Conservation (phyloP, 106 monocot species). For the Dioscorea alata region DNA sequence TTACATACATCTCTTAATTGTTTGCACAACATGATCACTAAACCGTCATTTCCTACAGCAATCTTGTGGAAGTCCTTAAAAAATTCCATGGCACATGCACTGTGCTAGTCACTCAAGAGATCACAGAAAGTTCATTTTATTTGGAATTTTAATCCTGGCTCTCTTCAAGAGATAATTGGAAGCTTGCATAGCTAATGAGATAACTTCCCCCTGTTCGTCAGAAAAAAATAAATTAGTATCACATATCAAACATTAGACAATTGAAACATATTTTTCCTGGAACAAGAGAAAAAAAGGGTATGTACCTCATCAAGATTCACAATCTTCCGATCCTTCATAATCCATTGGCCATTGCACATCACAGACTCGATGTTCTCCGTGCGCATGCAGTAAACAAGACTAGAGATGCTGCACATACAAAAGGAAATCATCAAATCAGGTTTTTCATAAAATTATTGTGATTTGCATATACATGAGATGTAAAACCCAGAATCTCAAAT, state of each 20-base stretch:
- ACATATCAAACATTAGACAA: too few relatives aligned
- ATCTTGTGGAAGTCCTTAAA: too few relatives aligned
- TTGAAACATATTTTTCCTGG: neutral
- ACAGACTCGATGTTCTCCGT: conserved; percentile 86
- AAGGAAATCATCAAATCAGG: neutral
- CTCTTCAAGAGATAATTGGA: conserved; percentile 46
- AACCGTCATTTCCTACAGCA: too few relatives aligned
- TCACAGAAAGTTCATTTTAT: conserved; percentile 50
- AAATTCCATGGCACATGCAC: too few relatives aligned
- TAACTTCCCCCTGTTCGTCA: conserved; percentile 48
- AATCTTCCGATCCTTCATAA: conserved; percentile 75
- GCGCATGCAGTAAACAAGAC: conserved; percentile 77
- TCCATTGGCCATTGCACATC: conserved; percentile 90
- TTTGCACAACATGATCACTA: too few relatives aligned
- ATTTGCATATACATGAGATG: too few relatives aligned
- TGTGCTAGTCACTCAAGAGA: too few relatives aligned
- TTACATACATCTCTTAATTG: too few relatives aligned
- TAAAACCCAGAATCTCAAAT: too few relatives aligned
- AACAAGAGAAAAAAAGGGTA: neutral
- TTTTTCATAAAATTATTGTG: too few relatives aligned
- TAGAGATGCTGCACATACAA: conserved; percentile 60
- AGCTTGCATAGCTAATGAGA: conserved; percentile 33
- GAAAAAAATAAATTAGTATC: neutral
- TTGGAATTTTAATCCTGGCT: conserved; percentile 56
- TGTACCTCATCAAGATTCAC: conserved; percentile 69